Base-by-base conservation (phyloP, 2,329 filamentous ascomycete species). In the Plenodomus biglobosus region DNA sequence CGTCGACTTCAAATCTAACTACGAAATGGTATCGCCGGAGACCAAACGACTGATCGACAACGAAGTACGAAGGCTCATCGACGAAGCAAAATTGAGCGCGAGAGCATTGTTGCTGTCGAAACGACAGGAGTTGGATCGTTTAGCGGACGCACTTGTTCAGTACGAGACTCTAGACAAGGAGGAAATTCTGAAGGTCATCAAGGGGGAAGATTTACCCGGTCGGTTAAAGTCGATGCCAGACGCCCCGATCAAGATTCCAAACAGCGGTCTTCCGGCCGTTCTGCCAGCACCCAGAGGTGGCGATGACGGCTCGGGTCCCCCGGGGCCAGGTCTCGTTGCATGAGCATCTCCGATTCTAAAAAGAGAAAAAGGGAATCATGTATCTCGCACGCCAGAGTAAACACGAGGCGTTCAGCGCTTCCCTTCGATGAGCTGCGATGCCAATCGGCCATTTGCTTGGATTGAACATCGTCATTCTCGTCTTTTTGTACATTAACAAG, bases 91-190 rank as follows among this genome's bases (percentile, higher is more conserved):
- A 52, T 78, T 83, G 46, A 87, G 91, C 30, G 90, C 92, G 1
- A 78, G 75, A 36, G 81, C 82, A 39, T 79, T 97, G 3, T 75
- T 99, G 39, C 83, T 80, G 1, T 81, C 84, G 30, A 90, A 88
- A 70, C 84, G 91, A 46, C 86, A 87, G 50, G 92, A 96, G 71
- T 81, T 99, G 7, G 92, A 99, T 62, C 78, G 90, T 10, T 78
- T 99, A 8, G 92, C 94, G 21, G 85, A 92, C 65, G 94, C 92
- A 5, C 80, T 99, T 8, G 85, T 99, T 27, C 86, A 96, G 72
- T 97, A 96, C 72, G 94, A 99, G 78, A 96, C 91, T 0, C 76
- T 99, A 42, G 87, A 88, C 70, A 88, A 87, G 71, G 85, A 87
- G 2, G 94, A 99, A 72, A 95, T 97, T 55, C 85, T 92, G 71